Conservation (phyloP, 176 grass and related monocot genomes). For the Carex cristatella region DNA sequence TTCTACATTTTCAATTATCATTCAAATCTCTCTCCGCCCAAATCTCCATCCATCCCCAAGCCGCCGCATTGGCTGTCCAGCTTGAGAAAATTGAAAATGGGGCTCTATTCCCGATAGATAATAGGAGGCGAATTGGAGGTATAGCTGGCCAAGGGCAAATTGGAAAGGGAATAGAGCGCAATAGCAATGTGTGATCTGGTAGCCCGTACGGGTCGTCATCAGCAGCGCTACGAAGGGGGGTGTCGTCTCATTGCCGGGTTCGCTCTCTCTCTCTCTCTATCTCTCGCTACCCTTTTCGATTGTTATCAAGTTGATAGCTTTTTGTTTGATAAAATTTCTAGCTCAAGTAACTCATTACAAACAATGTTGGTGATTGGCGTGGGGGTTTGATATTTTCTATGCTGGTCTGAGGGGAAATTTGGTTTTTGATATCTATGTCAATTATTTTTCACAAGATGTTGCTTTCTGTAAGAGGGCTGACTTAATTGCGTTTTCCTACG, state of each 20-base stretch:
- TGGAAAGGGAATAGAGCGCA: neutral
- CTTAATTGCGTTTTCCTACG: neutral
- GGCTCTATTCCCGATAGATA: slow-evolving; percentile 17
- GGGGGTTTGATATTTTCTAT: neutral
- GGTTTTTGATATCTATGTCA: neutral
- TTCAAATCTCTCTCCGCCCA: slow-evolving; percentile 25
- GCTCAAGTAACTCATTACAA: neutral
- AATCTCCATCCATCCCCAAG: slow-evolving; percentile 17
- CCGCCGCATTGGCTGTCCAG: slow-evolving; percentile 8
- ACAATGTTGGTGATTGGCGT: neutral
- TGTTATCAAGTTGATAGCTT: neutral
- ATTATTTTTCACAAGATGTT: neutral
- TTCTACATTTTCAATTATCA: slow-evolving; percentile 8
- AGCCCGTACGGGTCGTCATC: slow-evolving; percentile 94
- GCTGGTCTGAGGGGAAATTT: neutral
- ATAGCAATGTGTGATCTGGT: slow-evolving; percentile 87
- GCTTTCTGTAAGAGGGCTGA: slow-evolving; percentile 12
- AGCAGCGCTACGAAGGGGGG: slow-evolving; percentile 93
- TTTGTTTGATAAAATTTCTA: slow-evolving; percentile 20
- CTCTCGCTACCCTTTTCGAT: neutral
- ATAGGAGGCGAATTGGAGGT: neutral
- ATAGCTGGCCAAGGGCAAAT: neutral
- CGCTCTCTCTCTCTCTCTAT: neutral
- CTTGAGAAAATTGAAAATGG: slow-evolving; percentile 2
- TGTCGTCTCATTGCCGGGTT: slow-evolving; percentile 86